Evolutionary conservation across 2,329 filamentous ascomycete genomes (phyloP).

Genomic region (Cladosporium sp.): DNA sequence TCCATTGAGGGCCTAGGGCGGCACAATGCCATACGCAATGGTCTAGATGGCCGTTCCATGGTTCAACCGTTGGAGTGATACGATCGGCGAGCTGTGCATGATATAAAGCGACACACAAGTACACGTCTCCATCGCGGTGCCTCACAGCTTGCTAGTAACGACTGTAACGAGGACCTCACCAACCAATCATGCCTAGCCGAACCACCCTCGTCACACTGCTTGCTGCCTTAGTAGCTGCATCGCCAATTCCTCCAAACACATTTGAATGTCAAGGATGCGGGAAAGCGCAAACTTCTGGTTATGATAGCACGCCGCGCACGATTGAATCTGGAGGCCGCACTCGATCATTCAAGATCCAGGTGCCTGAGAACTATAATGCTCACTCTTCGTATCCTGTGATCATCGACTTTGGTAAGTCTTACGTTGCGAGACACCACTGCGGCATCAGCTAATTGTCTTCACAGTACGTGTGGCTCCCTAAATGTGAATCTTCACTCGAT

Average conservation of each 20-base stretch:
- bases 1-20: neutral
- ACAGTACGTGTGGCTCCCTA: neutral
- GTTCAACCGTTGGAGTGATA: neutral
- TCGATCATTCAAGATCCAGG: conserved; percentile 7
- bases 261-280: conserved; percentile 6
- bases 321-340: conserved; percentile 7
- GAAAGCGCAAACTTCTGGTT: neutral
- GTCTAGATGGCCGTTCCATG: neutral
- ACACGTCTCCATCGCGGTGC: neutral
- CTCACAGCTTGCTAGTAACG: neutral
- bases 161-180: neutral
- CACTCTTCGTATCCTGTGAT: conserved; percentile 40
- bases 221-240: neutral
- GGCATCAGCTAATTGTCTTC: neutral
- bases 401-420: conserved; percentile 51
- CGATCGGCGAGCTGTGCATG: neutral
- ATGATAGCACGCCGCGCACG: neutral
- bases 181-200: neutral
- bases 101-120: neutral
- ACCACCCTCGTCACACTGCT: neutral
- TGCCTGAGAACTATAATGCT: neutral
- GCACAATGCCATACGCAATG: neutral
- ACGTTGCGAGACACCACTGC: neutral
- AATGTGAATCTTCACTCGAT: neutral
- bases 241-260: neutral